Evolutionary conservation across 148 eudicot genomes (phyloP), one percentile per base, ranked within the genome.

Genomic region (Hydrangea macrophylla): DNA sequence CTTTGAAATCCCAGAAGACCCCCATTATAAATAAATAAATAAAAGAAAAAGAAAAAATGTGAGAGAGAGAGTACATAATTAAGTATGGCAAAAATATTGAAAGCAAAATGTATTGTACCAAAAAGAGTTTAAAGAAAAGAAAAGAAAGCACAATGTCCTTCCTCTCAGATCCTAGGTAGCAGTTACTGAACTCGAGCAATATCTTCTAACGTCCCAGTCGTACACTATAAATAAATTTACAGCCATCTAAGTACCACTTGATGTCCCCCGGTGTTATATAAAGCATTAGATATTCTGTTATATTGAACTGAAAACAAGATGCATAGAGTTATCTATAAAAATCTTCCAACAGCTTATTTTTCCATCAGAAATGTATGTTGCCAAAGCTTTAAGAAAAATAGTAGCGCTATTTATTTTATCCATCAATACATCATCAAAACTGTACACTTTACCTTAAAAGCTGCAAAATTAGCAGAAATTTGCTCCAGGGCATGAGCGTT

Each of bases 401-500:
- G n/a, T 44, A 28, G 26, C 24, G 20, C 8, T 44, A 42, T 40
- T 17, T 26, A n/a, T 28, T 13, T 42, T 63, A 25, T 44, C 55
- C 55, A 42, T 50, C 3, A 48, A 31, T 12, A 27, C 51, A 9
- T 20, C 13, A 45, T 13, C 20, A 18, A 28, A 42, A 42, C 39
- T 32, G 32, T 55, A 44, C 31, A 32, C 1, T 58, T 65, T 73
- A 94, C 98, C 99, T 85, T 89, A 58, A 61, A 87, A 45, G 89
- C 75, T 24, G 84, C 53, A 78, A 94, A 91, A 78, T 95, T 95
- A 26, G 82, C 70, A 35, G 91, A 87, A 67, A 94, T 88, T 80
- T 94, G 89, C 53, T 81, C 88, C 70, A 94, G 82, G 65, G 81
- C 82, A 62, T 83, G 88, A 76, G 86, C 85, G 76, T 77, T 94